A percentile compares a stretch with the other conserved stretches of the same genome.
phyloP scores from a whole-genome alignment of 306 rosid genomes.

The Fragaria iinumae region DNA sequence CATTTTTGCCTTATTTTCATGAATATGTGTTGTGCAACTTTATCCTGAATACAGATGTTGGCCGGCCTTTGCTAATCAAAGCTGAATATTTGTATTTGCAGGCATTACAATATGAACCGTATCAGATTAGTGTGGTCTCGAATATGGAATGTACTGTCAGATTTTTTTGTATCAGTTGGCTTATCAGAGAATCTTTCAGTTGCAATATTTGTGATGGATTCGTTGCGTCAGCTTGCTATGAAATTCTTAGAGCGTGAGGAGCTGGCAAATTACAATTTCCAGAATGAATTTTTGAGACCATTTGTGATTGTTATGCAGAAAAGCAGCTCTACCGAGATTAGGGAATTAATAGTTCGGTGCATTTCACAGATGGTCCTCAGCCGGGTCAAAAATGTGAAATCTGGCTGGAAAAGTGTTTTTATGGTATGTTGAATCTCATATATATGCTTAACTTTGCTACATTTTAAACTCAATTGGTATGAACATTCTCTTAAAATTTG shows the following conservation, averaged over 20 bases:
- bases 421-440: conserved; percentile 53
- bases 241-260: conserved; percentile 99
- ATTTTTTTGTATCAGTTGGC: conserved; percentile 97
- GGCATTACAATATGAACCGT: conserved; percentile 99
- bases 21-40: conserved; percentile 10
- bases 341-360: conserved; percentile 92
- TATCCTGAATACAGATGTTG: conserved; percentile 8
- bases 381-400: conserved; percentile 93
- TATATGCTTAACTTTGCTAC: neutral
- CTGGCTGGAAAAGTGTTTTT: conserved; percentile 99
- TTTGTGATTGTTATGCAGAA: conserved; percentile 96
- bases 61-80: conserved; percentile 18
- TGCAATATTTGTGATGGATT: conserved; percentile 98
- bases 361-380: conserved; percentile 99
- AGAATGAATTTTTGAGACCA: conserved; percentile 96
- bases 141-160: conserved; percentile 97
- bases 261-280: conserved; percentile 96
- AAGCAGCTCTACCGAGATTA: conserved; percentile 85
- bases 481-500: neutral
- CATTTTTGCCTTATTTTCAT: conserved; percentile 8
- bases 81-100: conserved; percentile 49
- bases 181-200: conserved; percentile 93
- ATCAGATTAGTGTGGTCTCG: conserved; percentile 99
- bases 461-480: neutral
- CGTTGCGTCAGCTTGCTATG: conserved; percentile 97